Conservation (phyloP, 2,329 filamentous ascomycete species). For the Fusarium papillatum region DNA sequence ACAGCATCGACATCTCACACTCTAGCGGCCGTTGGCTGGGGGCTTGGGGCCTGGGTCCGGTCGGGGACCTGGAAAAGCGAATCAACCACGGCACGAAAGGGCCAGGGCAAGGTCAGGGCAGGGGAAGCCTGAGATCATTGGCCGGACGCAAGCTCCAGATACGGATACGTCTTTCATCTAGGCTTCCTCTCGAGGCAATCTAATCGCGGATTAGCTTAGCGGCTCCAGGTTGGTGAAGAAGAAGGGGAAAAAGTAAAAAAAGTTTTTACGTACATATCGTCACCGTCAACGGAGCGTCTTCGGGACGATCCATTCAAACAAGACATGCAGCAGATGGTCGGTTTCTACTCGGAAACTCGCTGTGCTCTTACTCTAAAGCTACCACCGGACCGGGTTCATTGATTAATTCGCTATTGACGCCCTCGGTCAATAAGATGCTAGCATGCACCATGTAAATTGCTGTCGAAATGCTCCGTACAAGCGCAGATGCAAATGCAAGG, state of each 20-base stretch:
- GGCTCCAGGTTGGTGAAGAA: slow-evolving; percentile 20
- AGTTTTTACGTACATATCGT: slow-evolving; percentile 10
- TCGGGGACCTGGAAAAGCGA: slow-evolving; percentile 27
- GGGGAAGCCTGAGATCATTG: slow-evolving; percentile 30
- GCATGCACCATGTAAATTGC: slow-evolving; percentile 9
- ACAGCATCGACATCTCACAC: slow-evolving; percentile 33
- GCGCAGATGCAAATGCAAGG: slow-evolving; percentile 24
- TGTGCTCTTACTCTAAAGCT: slow-evolving; percentile 19
- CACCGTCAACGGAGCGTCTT: slow-evolving; percentile 37
- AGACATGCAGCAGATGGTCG: slow-evolving; percentile 25
- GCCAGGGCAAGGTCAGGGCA: slow-evolving; percentile 28
- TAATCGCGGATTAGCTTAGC: slow-evolving; percentile 12
- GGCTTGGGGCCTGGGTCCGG: slow-evolving; percentile 16
- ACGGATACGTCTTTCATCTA: slow-evolving; percentile 19
- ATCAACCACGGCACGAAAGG: slow-evolving; percentile 17
- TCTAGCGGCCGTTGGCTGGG: slow-evolving; percentile 45
- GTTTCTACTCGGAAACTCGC: slow-evolving; percentile 33
- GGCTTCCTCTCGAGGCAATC: neutral
- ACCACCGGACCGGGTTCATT: slow-evolving; percentile 21
- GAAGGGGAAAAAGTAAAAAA: slow-evolving; percentile 26
- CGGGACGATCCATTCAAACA: slow-evolving; percentile 17
- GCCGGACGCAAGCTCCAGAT: slow-evolving; percentile 19
- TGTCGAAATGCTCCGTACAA: slow-evolving; percentile 18
- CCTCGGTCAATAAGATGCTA: neutral
- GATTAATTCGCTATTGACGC: slow-evolving; percentile 5